Percentiles rank a stretch among this genome's conserved stretches.
phyloP scores from a whole-genome alignment of 192 early-diverging fungal species.

The Backusella australiensis region DNA sequence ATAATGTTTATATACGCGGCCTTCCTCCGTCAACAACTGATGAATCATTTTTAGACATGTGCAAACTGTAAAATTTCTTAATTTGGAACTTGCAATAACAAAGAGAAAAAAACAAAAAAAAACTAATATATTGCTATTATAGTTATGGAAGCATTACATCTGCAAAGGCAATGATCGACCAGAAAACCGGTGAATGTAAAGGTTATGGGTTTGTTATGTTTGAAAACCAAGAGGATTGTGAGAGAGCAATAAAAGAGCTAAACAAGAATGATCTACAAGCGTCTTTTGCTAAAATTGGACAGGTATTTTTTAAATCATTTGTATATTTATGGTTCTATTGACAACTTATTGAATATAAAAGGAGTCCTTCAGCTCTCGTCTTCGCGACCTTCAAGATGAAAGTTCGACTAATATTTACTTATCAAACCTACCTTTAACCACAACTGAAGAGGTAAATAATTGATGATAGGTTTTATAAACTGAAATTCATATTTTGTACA shows the following conservation, averaged over 20 bases:
- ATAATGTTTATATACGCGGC: slow-evolving; percentile 84
- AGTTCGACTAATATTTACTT: slow-evolving; percentile 82
- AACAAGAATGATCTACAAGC: slow-evolving; percentile 63
- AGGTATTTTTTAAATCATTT: slow-evolving; percentile 25
- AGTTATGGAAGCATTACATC: slow-evolving; percentile 75
- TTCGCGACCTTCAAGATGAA: slow-evolving; percentile 71
- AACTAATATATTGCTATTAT: not conserved
- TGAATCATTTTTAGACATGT: slow-evolving; percentile 61
- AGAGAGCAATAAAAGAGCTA: slow-evolving; percentile 67
- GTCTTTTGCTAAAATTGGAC: slow-evolving; percentile 71
- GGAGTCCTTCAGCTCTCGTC: slow-evolving; percentile 69
- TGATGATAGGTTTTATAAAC: not conserved
- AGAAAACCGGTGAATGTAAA: slow-evolving; percentile 77
- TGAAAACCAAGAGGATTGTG: slow-evolving; percentile 63
- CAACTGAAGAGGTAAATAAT: slow-evolving; percentile 63
- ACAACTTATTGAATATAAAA: slow-evolving; percentile 8
- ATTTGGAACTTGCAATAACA: slow-evolving; percentile 9
- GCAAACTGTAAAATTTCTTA: slow-evolving; percentile 50
- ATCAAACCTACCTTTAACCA: slow-evolving; percentile 74
- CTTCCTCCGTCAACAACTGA: slow-evolving; percentile 68
- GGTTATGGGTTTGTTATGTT: slow-evolving; percentile 92
- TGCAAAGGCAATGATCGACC: slow-evolving; percentile 82
- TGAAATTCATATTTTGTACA: not conserved
- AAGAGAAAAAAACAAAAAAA: slow-evolving; percentile 11
- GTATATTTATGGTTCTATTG: not conserved